Percentiles rank a stretch among this genome's conserved stretches.
These are phyloP conservation scores for Salix purpurea DNA, from an alignment of 345 rosid genomes.

Conservation along the genomic window DNA sequence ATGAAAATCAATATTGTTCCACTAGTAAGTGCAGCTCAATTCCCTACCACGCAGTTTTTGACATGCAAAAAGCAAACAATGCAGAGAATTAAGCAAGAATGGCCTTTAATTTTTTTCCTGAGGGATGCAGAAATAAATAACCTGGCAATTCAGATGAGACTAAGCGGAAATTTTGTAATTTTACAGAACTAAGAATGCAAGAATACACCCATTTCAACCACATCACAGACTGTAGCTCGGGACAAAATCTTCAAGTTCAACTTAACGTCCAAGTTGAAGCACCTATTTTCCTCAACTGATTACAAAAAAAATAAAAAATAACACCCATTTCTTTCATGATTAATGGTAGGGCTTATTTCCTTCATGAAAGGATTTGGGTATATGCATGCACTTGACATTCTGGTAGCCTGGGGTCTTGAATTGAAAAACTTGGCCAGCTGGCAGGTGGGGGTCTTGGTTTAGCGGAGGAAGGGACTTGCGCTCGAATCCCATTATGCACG, in stretches of 20 bases:
- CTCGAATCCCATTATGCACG: too few relatives aligned
- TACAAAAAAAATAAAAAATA: too few relatives aligned
- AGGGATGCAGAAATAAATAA: background rate
- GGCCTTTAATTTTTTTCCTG: background rate
- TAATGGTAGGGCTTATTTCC: background rate
- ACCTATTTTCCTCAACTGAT: background rate
- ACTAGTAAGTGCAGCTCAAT: background rate
- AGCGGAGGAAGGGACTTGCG: too few relatives aligned
- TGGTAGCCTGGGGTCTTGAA: background rate
- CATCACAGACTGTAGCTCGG: too few relatives aligned
- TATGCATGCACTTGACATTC: conserved; percentile 12
- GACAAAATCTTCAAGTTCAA: background rate
- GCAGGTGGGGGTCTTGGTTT: too few relatives aligned
- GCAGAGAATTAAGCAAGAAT: background rate
- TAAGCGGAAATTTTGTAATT: background rate
- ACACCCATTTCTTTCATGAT: background rate
- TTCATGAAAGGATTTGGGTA: conserved; percentile 2
- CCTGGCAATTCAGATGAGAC: background rate
- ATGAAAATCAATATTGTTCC: background rate
- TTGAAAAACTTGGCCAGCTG: background rate
- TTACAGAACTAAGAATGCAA: background rate
- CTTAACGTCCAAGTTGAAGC: background rate
- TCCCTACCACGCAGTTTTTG: background rate
- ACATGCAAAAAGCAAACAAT: background rate
- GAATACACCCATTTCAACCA: too few relatives aligned